phyloP scores from a whole-genome alignment of 2,329 filamentous ascomycete genomes.

The Ascochyta viciae-villosae region DNA sequence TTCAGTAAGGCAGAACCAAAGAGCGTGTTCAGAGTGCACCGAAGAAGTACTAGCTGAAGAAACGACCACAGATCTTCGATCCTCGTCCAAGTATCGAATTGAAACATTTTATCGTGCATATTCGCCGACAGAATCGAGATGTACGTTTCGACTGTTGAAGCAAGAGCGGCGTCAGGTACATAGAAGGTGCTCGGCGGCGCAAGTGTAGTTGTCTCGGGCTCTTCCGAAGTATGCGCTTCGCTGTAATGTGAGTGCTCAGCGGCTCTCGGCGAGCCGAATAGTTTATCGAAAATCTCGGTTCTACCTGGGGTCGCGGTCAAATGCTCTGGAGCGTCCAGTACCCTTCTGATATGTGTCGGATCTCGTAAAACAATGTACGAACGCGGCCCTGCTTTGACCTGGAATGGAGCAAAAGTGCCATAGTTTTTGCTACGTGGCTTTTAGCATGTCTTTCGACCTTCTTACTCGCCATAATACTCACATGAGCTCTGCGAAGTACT shows the following conservation, averaged over 20 bases:
- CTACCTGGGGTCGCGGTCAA: conserved; percentile 2
- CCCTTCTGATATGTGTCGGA: conserved; percentile 28
- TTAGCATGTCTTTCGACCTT: conserved; percentile 5
- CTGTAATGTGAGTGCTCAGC: conserved; percentile 12
- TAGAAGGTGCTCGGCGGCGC: conserved; percentile 11
- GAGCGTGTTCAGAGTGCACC: conserved; percentile 32
- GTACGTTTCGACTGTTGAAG: conserved; percentile 24
- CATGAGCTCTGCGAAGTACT: conserved; percentile 36
- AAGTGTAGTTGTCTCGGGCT: not conserved
- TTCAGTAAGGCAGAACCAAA: conserved; percentile 37
- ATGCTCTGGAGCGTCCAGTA: conserved; percentile 21
- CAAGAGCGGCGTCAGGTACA: conserved; percentile 23
- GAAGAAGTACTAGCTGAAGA: conserved; percentile 35
- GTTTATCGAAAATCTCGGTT: conserved; percentile 21
- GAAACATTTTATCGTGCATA: conserved; percentile 42
- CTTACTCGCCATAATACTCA: conserved; percentile 8
- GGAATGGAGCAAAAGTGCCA: conserved; percentile 32
- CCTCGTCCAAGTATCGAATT: conserved; percentile 36
- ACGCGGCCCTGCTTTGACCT: conserved; percentile 26
- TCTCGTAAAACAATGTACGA: conserved; percentile 33
- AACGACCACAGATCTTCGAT: conserved; percentile 44
- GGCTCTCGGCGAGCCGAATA: conserved; percentile 21
- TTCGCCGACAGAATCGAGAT: conserved; percentile 28
- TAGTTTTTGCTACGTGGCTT: conserved; percentile 29
- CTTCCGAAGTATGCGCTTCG: not conserved